A percentile compares a stretch with the other conserved stretches of the same genome.
These are phyloP conservation scores for Coemansia sp. DNA, from an alignment of 192 early-diverging fungal species.

Conservation along the genomic window DNA sequence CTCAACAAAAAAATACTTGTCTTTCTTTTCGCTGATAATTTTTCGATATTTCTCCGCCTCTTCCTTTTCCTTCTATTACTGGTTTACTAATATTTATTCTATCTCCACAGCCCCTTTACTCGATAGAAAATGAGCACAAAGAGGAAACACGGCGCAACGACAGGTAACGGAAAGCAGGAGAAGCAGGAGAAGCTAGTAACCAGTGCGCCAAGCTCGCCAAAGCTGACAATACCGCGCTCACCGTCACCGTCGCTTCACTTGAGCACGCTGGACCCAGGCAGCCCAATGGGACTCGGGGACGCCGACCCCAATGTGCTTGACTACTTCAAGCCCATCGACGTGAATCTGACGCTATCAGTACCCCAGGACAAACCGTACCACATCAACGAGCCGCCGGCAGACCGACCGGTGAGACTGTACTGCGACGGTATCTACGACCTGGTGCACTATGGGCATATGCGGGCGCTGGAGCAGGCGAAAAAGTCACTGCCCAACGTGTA, in stretches of 20 bases:
- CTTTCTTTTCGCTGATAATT: not conserved
- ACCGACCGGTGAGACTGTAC: constrained; percentile 75
- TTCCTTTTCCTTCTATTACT: not conserved
- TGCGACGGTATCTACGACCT: constrained; percentile 87
- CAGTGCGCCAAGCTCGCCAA: constrained; percentile 40
- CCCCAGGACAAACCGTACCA: constrained; percentile 51
- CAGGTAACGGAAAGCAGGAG: constrained; percentile 10
- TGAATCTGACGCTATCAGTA: constrained; percentile 38
- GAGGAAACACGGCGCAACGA: constrained; percentile 12
- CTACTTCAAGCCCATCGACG: constrained; percentile 41
- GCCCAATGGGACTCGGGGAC: constrained; percentile 52
- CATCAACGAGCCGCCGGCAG: constrained; percentile 67
- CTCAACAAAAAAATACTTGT: not conserved
- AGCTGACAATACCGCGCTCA: constrained; percentile 30
- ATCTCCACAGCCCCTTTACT: not conserved
- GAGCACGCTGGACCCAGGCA: constrained; percentile 28
- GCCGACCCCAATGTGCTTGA: constrained; percentile 39
- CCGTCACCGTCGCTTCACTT: constrained; percentile 30
- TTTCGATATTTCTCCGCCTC: not conserved
- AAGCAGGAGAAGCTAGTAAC: constrained; percentile 11
- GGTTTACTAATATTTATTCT: not conserved
- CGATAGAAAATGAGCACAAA: constrained; percentile 21
- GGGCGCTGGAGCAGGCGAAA: constrained; percentile 81
- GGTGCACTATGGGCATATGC: constrained; percentile 82
- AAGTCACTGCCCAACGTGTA: constrained; percentile 74